phyloP scores from a whole-genome alignment of 139 green algal genomes.

The Micromonas pusilla region DNA sequence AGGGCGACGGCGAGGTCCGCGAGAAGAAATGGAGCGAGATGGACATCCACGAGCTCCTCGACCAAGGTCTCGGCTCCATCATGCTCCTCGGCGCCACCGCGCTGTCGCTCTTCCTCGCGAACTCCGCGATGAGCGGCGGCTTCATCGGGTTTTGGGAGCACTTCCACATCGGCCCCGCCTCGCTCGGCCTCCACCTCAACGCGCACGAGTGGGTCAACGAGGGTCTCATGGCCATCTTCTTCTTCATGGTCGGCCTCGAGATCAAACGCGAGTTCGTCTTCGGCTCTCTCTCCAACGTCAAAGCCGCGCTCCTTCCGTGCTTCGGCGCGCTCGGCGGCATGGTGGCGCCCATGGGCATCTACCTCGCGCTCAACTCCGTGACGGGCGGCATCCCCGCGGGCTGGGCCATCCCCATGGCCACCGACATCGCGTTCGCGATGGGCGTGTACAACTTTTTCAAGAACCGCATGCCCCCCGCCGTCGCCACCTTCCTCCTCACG shows the following conservation, averaged over 20 bases:
- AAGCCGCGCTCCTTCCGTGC: constrained; percentile 25
- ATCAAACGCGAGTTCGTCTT: constrained; percentile 32
- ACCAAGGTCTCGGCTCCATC: constrained; percentile 20
- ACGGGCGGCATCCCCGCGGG: constrained; percentile 4
- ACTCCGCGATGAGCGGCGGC: not conserved
- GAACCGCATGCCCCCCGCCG: constrained; percentile 18
- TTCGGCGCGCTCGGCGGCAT: constrained; percentile 33
- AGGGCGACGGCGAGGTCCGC: too few species aligned
- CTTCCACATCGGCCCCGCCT: not conserved
- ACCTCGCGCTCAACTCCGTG: constrained; percentile 13
- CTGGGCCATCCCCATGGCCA: constrained; percentile 36
- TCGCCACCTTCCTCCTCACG: constrained; percentile 32
- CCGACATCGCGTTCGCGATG: constrained; percentile 37
- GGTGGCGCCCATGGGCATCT: constrained; percentile 29
- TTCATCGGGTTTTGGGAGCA: not conserved
- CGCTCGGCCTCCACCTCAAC: constrained; percentile 9
- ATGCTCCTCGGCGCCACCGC: constrained; percentile 24
- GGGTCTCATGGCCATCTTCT: constrained; percentile 33
- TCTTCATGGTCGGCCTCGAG: constrained; percentile 33
- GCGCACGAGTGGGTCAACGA: constrained; percentile 33
- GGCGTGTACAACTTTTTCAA: constrained; percentile 33
- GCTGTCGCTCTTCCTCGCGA: constrained; percentile 28
- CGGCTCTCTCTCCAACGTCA: constrained; percentile 14
- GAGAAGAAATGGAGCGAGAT: too few species aligned
- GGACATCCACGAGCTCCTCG: constrained; percentile 13